Evolutionary conservation across 2,329 filamentous ascomycete species (phyloP).

Genomic region (Aureobasidium sp.): DNA sequence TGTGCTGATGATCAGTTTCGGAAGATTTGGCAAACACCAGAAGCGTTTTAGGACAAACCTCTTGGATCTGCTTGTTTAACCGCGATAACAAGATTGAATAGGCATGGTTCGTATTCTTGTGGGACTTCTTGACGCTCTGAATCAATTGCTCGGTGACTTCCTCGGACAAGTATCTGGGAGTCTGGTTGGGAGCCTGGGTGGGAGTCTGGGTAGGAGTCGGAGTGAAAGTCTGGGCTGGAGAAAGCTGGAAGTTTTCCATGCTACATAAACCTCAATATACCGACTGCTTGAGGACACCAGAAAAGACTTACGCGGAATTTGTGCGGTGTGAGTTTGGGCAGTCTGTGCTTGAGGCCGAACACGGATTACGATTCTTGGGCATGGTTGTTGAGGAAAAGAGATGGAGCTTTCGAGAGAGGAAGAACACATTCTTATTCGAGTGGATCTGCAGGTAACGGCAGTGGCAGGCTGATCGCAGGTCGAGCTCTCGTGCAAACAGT

Average conservation of each 20-base stretch:
- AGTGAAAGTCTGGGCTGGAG: too few relatives aligned
- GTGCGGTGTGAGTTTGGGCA: background rate
- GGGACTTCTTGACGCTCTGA: too few relatives aligned
- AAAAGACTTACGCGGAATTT: background rate
- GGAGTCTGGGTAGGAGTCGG: too few relatives aligned
- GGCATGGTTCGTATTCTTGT: too few relatives aligned
- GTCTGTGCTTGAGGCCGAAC: background rate
- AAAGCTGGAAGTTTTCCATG: too few relatives aligned
- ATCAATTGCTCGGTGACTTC: too few relatives aligned
- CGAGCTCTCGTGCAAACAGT: background rate
- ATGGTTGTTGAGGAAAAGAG: background rate
- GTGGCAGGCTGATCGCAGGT: background rate
- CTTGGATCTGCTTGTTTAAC: background rate
- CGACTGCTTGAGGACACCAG: background rate
- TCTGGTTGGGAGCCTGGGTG: too few relatives aligned
- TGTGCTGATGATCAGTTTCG: background rate
- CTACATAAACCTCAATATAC: background rate
- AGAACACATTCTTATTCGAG: background rate
- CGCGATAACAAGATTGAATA: too few relatives aligned
- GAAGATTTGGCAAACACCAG: too few relatives aligned
- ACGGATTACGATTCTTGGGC: background rate
- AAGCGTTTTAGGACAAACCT: too few relatives aligned
- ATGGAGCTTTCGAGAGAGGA: too few relatives aligned
- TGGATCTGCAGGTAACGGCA: background rate
- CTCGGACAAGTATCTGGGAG: too few relatives aligned